These are phyloP conservation scores for Amanita muscaria DNA, from an alignment of 768 basidiomycete genomes.

Conservation along the genomic window DNA sequence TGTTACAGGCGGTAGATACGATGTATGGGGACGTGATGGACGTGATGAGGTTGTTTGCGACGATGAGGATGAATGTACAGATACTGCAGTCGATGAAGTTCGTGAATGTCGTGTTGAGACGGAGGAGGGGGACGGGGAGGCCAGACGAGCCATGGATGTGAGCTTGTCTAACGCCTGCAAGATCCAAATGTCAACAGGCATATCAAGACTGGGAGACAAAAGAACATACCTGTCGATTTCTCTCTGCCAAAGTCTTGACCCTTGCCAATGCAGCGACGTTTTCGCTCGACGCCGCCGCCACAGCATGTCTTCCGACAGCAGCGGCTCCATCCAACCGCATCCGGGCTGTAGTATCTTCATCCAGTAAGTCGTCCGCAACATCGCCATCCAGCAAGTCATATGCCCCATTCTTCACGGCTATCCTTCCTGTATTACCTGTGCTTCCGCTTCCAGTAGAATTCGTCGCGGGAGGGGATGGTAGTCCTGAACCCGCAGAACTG, in stretches of 20 bases:
- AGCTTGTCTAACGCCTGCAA: conserved; percentile 62
- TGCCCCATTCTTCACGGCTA: conserved; percentile 30
- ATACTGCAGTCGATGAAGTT: too few relatives aligned
- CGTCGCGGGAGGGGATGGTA: conserved; percentile 79
- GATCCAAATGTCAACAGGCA: conserved; percentile 6
- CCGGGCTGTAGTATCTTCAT: conserved; percentile 59
- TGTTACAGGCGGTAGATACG: conserved; percentile 16
- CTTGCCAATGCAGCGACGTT: conserved; percentile 55
- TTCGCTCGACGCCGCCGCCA: conserved; percentile 30
- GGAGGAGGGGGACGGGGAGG: conserved; percentile 42
- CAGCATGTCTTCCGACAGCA: conserved; percentile 22
- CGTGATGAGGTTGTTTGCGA: conserved; percentile 19
- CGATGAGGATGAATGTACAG: conserved; percentile 20
- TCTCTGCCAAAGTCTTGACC: conserved; percentile 59
- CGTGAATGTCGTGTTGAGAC: conserved; percentile 17
- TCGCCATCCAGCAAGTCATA: conserved; percentile 37
- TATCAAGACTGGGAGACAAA: conserved; percentile 13
- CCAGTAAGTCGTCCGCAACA: conserved; percentile 37
- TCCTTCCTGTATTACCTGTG: conserved; percentile 55
- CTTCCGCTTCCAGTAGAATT: conserved; percentile 81
- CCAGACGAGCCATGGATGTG: conserved; percentile 44
- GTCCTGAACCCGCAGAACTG: conserved; percentile 47
- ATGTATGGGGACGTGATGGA: conserved; percentile 17
- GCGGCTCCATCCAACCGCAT: conserved; percentile 24
- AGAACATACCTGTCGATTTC: conserved; percentile 60